Evolutionary conservation across 2,329 filamentous ascomycete species (phyloP).

Genomic region (Knufia fluminis): DNA sequence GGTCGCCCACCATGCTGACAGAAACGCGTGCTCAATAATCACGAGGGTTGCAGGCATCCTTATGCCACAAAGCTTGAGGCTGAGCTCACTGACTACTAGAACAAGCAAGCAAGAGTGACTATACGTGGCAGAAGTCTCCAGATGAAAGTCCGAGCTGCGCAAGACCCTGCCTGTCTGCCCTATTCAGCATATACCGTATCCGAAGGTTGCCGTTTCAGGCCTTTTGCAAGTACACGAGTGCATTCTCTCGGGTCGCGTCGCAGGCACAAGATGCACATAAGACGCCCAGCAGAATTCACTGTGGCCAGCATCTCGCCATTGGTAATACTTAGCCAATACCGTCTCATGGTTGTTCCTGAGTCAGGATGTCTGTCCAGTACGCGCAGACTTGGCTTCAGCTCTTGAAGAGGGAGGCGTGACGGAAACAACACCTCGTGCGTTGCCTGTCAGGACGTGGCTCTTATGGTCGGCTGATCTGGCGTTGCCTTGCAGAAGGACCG

Average conservation of each 20-base stretch:
- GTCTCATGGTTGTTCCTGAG: neutral
- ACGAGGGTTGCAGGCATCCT: neutral
- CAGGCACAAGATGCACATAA: neutral
- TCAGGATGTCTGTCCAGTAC: neutral
- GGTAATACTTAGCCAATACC: neutral
- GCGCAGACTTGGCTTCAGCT: neutral
- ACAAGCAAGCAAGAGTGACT: neutral
- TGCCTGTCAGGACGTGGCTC: neutral
- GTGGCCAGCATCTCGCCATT: neutral
- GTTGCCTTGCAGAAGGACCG: neutral
- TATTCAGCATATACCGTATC: too few relatives aligned
- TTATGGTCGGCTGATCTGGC: neutral
- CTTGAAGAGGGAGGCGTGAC: neutral
- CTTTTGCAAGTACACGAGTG: neutral
- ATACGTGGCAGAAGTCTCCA: neutral
- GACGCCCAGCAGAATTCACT: neutral
- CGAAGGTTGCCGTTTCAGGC: neutral
- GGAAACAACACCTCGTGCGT: neutral
- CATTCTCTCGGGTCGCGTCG: neutral
- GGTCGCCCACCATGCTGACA: neutral
- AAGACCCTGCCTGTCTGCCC: too few relatives aligned
- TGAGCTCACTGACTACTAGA: neutral
- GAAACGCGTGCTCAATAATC: neutral
- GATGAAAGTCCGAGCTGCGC: neutral
- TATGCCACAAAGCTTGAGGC: neutral